A percentile compares a stretch with the other conserved stretches of the same genome.
phyloP scores from a whole-genome alignment of 2,329 filamentous ascomycete species.

The Cytospora paraplurivora region DNA sequence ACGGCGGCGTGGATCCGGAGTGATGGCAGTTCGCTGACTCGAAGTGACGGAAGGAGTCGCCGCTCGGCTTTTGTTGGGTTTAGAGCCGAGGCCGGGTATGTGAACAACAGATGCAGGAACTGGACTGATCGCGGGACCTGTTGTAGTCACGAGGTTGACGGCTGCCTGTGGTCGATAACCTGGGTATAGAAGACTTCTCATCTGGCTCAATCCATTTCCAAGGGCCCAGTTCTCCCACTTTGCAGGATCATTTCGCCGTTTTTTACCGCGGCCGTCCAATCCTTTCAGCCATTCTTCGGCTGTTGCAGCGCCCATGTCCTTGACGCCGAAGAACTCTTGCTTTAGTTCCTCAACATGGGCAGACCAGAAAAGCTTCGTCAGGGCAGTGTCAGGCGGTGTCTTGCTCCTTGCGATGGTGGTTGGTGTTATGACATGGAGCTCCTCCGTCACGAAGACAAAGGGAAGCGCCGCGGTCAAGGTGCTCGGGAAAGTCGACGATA shows the following conservation, averaged over 20 bases:
- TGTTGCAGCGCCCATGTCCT: constrained; percentile 66
- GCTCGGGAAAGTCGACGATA: constrained; percentile 62
- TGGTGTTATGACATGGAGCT: constrained; percentile 62
- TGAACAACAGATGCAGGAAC: constrained; percentile 3
- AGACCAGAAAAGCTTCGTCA: constrained; percentile 68
- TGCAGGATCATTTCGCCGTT: constrained; percentile 60
- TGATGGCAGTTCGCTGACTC: constrained; percentile 19
- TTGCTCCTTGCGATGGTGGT: constrained; percentile 54
- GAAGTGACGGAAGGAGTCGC: constrained; percentile 22
- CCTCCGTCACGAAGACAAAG: constrained; percentile 65
- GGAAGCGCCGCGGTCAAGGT: constrained; percentile 69
- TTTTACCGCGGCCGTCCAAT: constrained; percentile 63
- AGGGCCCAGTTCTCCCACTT: constrained; percentile 76
- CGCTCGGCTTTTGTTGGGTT: constrained; percentile 12
- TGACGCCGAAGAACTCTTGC: constrained; percentile 63
- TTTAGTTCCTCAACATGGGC: constrained; percentile 64
- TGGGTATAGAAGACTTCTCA: constrained; percentile 39
- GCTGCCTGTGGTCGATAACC: constrained; percentile 25
- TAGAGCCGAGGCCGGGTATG: constrained; percentile 22
- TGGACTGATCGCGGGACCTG: neutral
- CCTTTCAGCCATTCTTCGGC: constrained; percentile 81
- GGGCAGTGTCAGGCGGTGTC: constrained; percentile 48
- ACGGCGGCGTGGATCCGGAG: constrained; percentile 29
- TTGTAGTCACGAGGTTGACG: neutral
- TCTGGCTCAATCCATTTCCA: constrained; percentile 45